Percentiles rank a stretch among this genome's conserved stretches.
phyloP scores from a whole-genome alignment of 2,329 filamentous ascomycete genomes.

The Fragosphaeria purpurea region DNA sequence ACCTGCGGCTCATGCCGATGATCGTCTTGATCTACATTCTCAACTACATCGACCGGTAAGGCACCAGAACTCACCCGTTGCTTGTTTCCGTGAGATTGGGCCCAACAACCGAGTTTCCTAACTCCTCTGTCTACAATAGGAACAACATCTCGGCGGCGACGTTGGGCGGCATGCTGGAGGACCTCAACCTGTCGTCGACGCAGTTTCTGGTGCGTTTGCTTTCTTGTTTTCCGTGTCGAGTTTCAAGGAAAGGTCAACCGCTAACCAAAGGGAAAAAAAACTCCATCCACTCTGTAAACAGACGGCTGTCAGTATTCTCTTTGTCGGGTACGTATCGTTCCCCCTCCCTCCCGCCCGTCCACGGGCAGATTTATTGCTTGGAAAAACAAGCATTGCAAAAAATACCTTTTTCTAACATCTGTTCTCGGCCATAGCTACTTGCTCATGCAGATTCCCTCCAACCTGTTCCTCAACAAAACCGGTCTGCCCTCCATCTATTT shows the following conservation, averaged over 20 bases:
- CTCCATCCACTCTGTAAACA: constrained; percentile 8
- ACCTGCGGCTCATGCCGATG: constrained; percentile 47
- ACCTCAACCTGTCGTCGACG: constrained; percentile 28
- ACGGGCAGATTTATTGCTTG: not conserved
- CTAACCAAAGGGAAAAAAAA: too few species aligned
- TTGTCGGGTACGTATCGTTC: constrained; percentile 31
- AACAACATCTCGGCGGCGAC: constrained; percentile 32
- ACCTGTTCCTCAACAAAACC: constrained; percentile 41
- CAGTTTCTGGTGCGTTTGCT: constrained; percentile 15
- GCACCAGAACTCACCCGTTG: not conserved
- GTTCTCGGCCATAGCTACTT: constrained; percentile 26
- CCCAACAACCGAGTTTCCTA: too few species aligned
- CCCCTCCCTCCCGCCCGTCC: not conserved
- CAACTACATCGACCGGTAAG: constrained; percentile 44
- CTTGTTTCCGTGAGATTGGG: not conserved
- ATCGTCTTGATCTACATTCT: constrained; percentile 55
- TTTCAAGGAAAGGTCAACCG: too few species aligned
- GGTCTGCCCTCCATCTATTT: constrained; percentile 37
- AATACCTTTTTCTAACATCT: not conserved
- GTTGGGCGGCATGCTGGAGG: constrained; percentile 35
- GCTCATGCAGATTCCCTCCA: constrained; percentile 41
- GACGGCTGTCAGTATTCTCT: constrained; percentile 40
- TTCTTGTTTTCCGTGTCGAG: too few species aligned
- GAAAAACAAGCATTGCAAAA: not conserved
- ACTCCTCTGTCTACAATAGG: constrained; percentile 10